A percentile compares a stretch with the other conserved stretches of the same genome.
Evolutionary conservation across 2,329 filamentous ascomycete genomes (phyloP).

Genomic region (Diplocarpon mali): DNA sequence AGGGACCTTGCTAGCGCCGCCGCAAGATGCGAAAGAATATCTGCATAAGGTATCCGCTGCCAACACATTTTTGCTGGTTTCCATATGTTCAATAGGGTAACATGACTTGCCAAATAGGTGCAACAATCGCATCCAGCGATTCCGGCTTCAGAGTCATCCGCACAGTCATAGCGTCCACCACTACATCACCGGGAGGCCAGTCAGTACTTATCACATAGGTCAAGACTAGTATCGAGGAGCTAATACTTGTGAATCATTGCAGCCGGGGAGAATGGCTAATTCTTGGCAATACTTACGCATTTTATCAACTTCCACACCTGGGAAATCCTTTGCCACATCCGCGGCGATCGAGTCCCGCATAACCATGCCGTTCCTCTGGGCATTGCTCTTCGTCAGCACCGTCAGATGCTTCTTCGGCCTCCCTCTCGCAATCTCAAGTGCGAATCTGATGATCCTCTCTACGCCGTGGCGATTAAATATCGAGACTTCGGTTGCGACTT

Average conservation of each 20-base stretch:
- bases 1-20: conserved; percentile 60
- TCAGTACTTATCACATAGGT: no score
- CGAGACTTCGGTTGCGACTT: conserved; percentile 48
- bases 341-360: conserved; percentile 53
- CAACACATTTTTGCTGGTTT: background rate
- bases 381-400: conserved; percentile 55
- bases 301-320: conserved; percentile 49
- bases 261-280: no score
- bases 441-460: conserved; percentile 51
- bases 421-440: conserved; percentile 42
- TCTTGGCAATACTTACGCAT: conserved; percentile 30
- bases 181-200: no score
- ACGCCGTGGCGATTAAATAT: conserved; percentile 52
- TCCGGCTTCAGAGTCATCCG: conserved; percentile 49
- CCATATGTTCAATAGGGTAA: background rate
- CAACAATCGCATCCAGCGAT: conserved; percentile 50
- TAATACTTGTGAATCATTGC: no score
- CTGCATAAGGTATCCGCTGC: conserved; percentile 35
- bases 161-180: conserved; percentile 41
- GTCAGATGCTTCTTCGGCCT: conserved; percentile 48
- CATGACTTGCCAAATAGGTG: conserved; percentile 35
- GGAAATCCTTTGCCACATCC: conserved; percentile 44
- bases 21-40: conserved; percentile 60
- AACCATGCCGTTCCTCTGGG: conserved; percentile 56
- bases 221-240: no score